Evolutionary conservation across 495 filamentous ascomycete species (phyloP).

Genomic region (Letharia columbiana): DNA sequence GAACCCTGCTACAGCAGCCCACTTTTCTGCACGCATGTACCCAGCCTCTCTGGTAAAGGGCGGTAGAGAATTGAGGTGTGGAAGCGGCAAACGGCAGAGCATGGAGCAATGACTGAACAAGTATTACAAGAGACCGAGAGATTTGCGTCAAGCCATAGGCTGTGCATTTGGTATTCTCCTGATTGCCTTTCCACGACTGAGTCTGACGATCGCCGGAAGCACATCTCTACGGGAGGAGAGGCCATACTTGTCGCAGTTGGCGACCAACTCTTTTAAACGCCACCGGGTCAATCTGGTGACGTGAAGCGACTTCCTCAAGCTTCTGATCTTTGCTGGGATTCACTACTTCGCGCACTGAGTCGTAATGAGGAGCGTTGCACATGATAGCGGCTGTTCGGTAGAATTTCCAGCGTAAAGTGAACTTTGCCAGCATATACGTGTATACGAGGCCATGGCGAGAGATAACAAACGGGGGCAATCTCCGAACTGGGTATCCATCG

Average conservation of each 20-base stretch:
- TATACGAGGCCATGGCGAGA: constrained; percentile 24
- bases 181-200: constrained; percentile 4
- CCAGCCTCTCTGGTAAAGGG: neutral
- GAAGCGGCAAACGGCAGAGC: neutral
- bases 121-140: neutral
- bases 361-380: constrained; percentile 30
- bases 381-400: constrained; percentile 37
- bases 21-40: neutral
- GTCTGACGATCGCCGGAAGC: constrained; percentile 14
- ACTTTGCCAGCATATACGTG: constrained; percentile 45
- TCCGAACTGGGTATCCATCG: constrained; percentile 34
- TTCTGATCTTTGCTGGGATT: constrained; percentile 43
- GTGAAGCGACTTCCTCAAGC: constrained; percentile 38
- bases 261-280: constrained; percentile 33
- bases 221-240: constrained; percentile 30
- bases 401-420: constrained; percentile 42
- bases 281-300: constrained; percentile 36
- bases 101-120: neutral
- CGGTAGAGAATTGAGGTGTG: neutral
- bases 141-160: constrained; percentile 9
- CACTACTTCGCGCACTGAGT: constrained; percentile 39
- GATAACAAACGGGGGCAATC: constrained; percentile 29
- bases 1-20: constrained; percentile 8
- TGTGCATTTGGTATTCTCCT: constrained; percentile 1
- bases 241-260: constrained; percentile 36